Base-by-base conservation (phyloP, 352 stramenopile genomes). In the Phytopythium cucurbitacearum region DNA sequence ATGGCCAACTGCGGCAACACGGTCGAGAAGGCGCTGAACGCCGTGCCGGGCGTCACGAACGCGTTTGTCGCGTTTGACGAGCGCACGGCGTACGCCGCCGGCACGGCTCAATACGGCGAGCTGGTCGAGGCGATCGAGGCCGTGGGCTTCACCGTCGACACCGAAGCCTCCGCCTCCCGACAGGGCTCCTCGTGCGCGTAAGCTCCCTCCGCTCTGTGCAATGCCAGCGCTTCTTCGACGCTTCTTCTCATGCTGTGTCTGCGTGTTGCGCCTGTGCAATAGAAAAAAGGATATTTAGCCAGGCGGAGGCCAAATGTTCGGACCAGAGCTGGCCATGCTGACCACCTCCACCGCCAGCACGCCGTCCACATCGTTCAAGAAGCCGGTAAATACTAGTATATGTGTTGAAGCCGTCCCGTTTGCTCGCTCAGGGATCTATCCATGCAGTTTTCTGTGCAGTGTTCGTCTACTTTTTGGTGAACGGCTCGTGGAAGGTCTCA, bases 401-500 rank as follows among this genome's bases (percentile, higher is more conserved):
- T 28, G 21, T 28, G 21, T 28, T 28, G 21, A 28, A 28, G 21
- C 21, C 21, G 21, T 28, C 21, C 21, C 21, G 21, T 28, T 28
- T 28, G 21, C 21, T 28, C 21, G 21, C 21, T 28, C 21, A 2
- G 21, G 21, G 21, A 2, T 28, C 21, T 2, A 28, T 28, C 21
- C 21, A 28, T 28, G 21, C 21, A 28, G 21, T 28, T 28, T 28
- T 28, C 1, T 28, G 21, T 28, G 21, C 21, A 28, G 21, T 28
- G 21, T 28, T 12, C 33, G 28, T 34, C 67, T 49, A 89, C 37
- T 80, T 72, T 53, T 91, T 91, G 7, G 55, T 82, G 50, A 98
- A 98, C 1, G 94, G 94, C 63, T 95, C 84, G 47, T 98, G 85
- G 42, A 99, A 97, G 10, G 93, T 96, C 59, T 98, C 89, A 37